Evolutionary conservation across 306 rosid species (phyloP), one percentile per base, ranked within the genome.

Genomic region (Macrotyloma uniflorum): DNA sequence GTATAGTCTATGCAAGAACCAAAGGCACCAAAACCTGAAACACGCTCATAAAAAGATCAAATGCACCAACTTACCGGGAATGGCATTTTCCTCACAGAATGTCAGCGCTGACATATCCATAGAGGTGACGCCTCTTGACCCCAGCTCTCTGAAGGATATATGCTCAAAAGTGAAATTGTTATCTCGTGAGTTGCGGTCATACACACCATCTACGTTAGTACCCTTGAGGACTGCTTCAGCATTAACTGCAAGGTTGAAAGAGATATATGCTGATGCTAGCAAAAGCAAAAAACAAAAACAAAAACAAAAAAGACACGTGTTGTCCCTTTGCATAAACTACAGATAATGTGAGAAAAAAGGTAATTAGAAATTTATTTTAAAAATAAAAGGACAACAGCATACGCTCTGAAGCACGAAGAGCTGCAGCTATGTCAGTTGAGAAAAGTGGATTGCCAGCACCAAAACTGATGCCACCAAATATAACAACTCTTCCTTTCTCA

Each of bases 401-500:
- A 89, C 93, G 62, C 81, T 89, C 93, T 19, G 88, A 85, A 62
- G 93, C 91, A 18, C 93, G 85, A 65, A 89, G 74, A 72, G 93
- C 93, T 4, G 93, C 88, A 53, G 87, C 89, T 53, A 76, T 77
- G 81, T 87, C 93, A 2, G 91, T 89, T 32, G 91, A 73, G 79
- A 87, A 89, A 24, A 83, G 86, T 55, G 86, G 82, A 68, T 82
- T 80, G 68, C 90, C 93, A 42, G 89, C 45, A 23, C 91, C 90
- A 61, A 82, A 82, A 84, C 89, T 88, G 67, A 79, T 77, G 18
- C 93, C 93, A 49, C 88, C 90, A 82, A 89, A 89, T 74, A 89
- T 87, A 55, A 89, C 91, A 20, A 89, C 93, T 75, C 93, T 85
- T 58, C 93, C 93, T 80, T 89, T 89, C 87, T 89, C 90, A 23